phyloP scores from a whole-genome alignment of 2,329 filamentous ascomycete genomes.

The Alternaria sp. region DNA sequence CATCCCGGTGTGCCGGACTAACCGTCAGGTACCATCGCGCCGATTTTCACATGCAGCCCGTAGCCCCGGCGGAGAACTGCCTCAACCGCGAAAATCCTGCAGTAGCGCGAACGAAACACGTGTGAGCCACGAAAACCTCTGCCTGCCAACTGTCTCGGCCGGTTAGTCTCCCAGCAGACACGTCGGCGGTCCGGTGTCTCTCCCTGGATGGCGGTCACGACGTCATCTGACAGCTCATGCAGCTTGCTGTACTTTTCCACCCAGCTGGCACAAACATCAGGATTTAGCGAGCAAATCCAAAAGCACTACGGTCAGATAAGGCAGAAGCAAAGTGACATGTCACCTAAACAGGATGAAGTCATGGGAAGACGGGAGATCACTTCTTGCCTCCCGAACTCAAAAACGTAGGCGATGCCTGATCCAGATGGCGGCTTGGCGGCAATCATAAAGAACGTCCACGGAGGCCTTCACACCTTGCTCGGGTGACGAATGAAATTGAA shows the following conservation, averaged over 20 bases:
- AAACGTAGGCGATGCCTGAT: constrained; percentile 1
- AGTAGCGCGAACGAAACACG: constrained; percentile 1
- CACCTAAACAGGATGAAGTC: background rate
- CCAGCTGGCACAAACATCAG: background rate
- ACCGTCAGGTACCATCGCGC: constrained; percentile 2
- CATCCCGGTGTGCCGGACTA: background rate
- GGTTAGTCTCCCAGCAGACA: background rate
- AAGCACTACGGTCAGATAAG: background rate
- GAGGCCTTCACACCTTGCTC: background rate
- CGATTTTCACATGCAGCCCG: background rate
- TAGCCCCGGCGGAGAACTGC: background rate
- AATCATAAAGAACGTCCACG: background rate
- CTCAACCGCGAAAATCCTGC: constrained; percentile 6
- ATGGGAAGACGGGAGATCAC: background rate
- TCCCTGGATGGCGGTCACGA: background rate
- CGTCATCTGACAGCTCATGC: constrained; percentile 1
- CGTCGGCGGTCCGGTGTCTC: constrained; percentile 1
- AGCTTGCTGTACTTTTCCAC: background rate
- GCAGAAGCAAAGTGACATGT: background rate
- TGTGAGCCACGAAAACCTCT: constrained; percentile 3
- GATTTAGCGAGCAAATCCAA: background rate
- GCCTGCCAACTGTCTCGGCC: constrained; percentile 1
- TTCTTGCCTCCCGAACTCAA: background rate
- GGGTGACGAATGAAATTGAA: background rate
- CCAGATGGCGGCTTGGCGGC: background rate